Base-by-base conservation (phyloP, 2,329 filamentous ascomycete genomes). In the Pseudogymnoascus sp. region DNA sequence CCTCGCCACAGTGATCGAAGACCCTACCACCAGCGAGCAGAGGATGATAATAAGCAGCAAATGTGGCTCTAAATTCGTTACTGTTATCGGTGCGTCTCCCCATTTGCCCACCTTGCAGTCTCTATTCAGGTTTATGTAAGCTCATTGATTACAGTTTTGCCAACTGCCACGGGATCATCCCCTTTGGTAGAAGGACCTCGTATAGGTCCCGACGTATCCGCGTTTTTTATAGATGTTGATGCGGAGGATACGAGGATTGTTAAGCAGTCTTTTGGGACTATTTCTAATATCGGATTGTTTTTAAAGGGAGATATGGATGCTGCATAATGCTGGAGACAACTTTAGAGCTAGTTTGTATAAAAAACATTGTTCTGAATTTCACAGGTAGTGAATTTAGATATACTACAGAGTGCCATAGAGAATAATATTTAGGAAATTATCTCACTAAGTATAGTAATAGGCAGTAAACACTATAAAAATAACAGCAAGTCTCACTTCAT, bases 51-150 rank as follows among this genome's bases (percentile, higher is more conserved):
- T 64, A 21, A 61, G 37, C 40, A 64, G 63, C 23, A 61, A 56
- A 61, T 64, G 63, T 11, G 59, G 63, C 18, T 64, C 63, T 10
- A 64, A 64, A 53, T 64, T 53, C 23, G 63, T 64, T 16, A 62
- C 63, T 53, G 38, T 64, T 5, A 56, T 59, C 5, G 56, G 59
- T 63, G 12, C 5, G 59, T 61, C 16, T 5, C 10, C 21, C 21
- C 21, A 21, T 12, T 12, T 7, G 14, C 12, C 12, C 21, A 21
- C 21, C 3, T 3, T 3, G 3, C 21, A 21, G 21, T 21, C 3
- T 21, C 2, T 21, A n/a, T 21, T 21, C 21, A n/a, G n/a, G 21
- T 21, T 21, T 35, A 33, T 56, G 40, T 25, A 59, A 40, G 37
- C 31, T 59, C 11, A 59, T 33, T 23, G 11, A 21, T 6, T 62